Base-by-base conservation (phyloP, 345 rosid genomes). In the Eucalyptus erythrocorys region DNA sequence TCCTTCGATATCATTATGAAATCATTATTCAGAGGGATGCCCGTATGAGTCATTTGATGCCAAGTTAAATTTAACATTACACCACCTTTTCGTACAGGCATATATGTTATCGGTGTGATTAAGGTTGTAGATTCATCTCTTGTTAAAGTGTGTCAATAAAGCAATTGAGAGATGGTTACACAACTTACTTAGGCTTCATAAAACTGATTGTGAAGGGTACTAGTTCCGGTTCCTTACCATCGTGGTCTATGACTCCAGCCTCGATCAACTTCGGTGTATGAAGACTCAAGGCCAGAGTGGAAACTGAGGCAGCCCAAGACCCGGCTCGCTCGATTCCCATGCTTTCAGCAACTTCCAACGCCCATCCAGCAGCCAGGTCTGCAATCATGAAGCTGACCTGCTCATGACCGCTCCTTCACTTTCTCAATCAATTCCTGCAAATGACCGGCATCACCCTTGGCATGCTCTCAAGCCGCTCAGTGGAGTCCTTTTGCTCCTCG, bases 361-460 rank as follows among this genome's bases (percentile, higher is more conserved):
- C 91, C 89, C 91, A 91, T 27, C 88, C 85, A 32, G 87, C n/a
- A 4, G 86, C 15, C 43, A 64, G 40, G 82, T 92, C 92, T 13
- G 68, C 89, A 48, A 91, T 51, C 42, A 90, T 87, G 80, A 90
- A 88, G 34, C 59, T 37, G 40, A 92, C 30, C 76, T 80, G 84
- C 66, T 85, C 87, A 85, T 66, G 79, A 64, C 50, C 10, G 24
- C 30, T 81, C 66, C 59, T 89, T 61, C 86, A 34, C 34, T 71
- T 87, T 86, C 59, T 66, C 85, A 13, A 92, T 87, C 79, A 89
- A 87, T 16, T 89, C 86, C 80, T 86, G 88, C 37, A 92, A 57
- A 87, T 90, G 57, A 76, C 87, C 51, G 91, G 92, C 92, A 90
- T 87, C 76, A 87, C 90, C 27, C n/a, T 86, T 5, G 30, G 6